Conservation (phyloP, 202 grass and related monocot genomes). For the Digitaria exilis region DNA sequence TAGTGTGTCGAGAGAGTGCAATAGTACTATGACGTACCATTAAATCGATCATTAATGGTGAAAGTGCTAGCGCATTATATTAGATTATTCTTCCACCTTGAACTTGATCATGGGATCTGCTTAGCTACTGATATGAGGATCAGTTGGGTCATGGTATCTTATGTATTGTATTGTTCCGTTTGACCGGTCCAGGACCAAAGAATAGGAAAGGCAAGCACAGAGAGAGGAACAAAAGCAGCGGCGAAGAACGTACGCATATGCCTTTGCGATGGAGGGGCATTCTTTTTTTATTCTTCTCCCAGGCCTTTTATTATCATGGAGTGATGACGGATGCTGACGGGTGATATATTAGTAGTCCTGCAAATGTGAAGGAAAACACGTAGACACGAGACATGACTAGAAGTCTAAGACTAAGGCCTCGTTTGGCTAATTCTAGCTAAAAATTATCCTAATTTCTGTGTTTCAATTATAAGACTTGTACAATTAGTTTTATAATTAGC, state of each 20-base stretch:
- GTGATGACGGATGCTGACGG: not conserved
- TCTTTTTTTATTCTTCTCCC: not conserved
- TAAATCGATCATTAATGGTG: no score
- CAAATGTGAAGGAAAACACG: not conserved
- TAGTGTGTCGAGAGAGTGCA: no score
- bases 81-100: not conserved
- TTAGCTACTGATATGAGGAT: not conserved
- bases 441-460: no score
- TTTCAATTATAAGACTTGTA: no score
- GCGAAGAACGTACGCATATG: not conserved
- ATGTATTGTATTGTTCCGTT: conserved; percentile 7
- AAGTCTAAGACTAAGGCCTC: no score
- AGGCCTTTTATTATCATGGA: not conserved
- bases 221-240: not conserved
- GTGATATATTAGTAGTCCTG: not conserved
- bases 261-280: conserved; percentile 9
- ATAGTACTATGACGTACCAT: no score
- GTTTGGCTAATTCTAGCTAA: no score
- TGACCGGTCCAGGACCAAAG: not conserved
- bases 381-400: not conserved
- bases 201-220: not conserved
- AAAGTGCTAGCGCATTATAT: not conserved
- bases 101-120: not conserved
- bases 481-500: no score
- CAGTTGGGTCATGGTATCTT: not conserved